These are phyloP conservation scores for Gardenia jasminoides DNA, from an alignment of 257 asterid genomes.

Conservation along the genomic window DNA sequence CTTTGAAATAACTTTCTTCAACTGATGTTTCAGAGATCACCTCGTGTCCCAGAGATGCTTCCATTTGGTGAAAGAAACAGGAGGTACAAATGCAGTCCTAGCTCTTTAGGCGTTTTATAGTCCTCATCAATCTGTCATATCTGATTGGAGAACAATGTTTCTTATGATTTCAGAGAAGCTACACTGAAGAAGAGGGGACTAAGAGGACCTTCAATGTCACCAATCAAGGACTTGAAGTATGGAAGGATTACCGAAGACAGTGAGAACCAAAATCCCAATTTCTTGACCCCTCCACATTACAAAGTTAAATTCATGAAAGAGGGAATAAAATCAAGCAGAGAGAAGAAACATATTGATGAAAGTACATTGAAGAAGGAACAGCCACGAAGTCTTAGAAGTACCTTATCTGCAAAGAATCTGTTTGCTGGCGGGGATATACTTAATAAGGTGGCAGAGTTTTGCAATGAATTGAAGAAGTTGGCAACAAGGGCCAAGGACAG, in stretches of 20 bases:
- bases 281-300: constrained; percentile 50
- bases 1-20: not conserved
- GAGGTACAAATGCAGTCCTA: constrained; percentile 43
- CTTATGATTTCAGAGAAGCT: constrained; percentile 57
- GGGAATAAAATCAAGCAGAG: constrained; percentile 58
- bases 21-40: constrained; percentile 54
- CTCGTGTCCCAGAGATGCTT: constrained; percentile 57
- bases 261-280: constrained; percentile 75
- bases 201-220: constrained; percentile 36
- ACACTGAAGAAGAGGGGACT: constrained; percentile 69
- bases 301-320: constrained; percentile 46
- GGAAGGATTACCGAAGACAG: constrained; percentile 42
- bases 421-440: constrained; percentile 85
- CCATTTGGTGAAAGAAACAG: constrained; percentile 55
- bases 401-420: constrained; percentile 75
- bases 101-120: not conserved
- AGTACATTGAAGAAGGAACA: constrained; percentile 30
- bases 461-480: constrained; percentile 80
- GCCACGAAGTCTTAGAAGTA: constrained; percentile 69
- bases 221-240: constrained; percentile 41
- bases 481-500: constrained; percentile 52
- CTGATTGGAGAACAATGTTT: not conserved
- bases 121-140: not conserved
- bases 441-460: constrained; percentile 76
- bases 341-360: constrained; percentile 41